phyloP scores from a whole-genome alignment of 169 alveolate species.

The Cryptosporidium meleagridis region DNA sequence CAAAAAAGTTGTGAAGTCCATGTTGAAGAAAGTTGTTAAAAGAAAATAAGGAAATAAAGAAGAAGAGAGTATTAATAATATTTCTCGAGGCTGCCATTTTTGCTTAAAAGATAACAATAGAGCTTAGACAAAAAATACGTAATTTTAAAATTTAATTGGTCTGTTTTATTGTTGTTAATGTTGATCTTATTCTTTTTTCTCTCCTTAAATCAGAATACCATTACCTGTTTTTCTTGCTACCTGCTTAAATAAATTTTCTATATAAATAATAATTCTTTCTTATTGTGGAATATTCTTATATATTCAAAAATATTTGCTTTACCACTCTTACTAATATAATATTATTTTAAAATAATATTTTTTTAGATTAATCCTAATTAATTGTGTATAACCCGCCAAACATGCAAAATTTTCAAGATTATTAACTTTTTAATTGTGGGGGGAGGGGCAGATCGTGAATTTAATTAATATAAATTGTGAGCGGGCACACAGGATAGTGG shows the following conservation, averaged over 20 bases:
- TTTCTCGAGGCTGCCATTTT: background rate
- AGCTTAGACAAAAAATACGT: background rate
- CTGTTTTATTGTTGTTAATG: too few species aligned
- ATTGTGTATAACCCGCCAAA: background rate
- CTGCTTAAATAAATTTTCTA: too few species aligned
- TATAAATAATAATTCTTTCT: background rate
- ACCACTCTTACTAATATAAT: background rate
- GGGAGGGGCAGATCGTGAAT: background rate
- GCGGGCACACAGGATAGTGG: too few species aligned
- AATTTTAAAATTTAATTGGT: too few species aligned
- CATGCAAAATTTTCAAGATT: slow-evolving; percentile 3
- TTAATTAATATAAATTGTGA: background rate
- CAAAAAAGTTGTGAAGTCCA: background rate
- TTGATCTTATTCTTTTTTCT: too few species aligned
- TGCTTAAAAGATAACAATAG: background rate
- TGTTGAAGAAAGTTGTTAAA: background rate
- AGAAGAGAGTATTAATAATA: background rate
- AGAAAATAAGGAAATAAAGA: background rate
- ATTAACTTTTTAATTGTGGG: background rate
- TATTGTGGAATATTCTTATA: too few species aligned
- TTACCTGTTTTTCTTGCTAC: background rate
- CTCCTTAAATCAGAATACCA: background rate
- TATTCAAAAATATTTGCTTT: too few species aligned
- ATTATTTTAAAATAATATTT: background rate
- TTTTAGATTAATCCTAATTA: background rate